phyloP scores from a whole-genome alignment of 257 asterid species.

The Solanum appendiculatum region DNA sequence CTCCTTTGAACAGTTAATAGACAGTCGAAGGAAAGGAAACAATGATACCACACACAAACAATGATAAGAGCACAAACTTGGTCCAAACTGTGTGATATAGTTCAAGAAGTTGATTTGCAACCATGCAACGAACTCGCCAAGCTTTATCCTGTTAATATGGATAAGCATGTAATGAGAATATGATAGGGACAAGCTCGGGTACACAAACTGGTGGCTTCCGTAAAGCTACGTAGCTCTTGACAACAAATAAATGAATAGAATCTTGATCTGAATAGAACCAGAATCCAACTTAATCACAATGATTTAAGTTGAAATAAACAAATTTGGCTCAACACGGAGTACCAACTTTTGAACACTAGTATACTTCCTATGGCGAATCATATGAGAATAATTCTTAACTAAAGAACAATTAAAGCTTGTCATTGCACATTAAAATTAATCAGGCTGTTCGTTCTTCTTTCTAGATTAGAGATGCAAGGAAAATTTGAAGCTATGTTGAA shows the following conservation, averaged over 20 bases:
- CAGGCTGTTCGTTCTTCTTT: neutral
- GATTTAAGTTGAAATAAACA: neutral
- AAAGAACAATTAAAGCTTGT: neutral
- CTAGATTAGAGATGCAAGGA: neutral
- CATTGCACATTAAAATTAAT: neutral
- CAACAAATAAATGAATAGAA: conserved; percentile 20
- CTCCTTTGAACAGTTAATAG: neutral
- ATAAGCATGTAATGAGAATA: neutral
- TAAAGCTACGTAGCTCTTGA: conserved; percentile 20
- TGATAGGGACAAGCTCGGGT: conserved; percentile 18
- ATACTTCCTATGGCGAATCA: neutral
- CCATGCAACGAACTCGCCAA: conserved; percentile 30
- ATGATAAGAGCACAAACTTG: neutral
- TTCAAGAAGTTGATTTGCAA: conserved; percentile 25
- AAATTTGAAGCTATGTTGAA: neutral
- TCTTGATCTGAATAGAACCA: conserved; percentile 14
- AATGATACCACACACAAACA: neutral
- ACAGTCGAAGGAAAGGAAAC: neutral
- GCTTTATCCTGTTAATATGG: conserved; percentile 14
- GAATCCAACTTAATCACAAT: neutral
- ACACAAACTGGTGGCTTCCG: conserved; percentile 23
- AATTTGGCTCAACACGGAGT: neutral
- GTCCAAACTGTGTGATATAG: conserved; percentile 30
- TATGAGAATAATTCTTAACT: neutral
- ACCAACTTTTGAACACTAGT: neutral